Evolutionary conservation across 148 eudicot genomes (phyloP).

Genomic region (Drosera capensis): DNA sequence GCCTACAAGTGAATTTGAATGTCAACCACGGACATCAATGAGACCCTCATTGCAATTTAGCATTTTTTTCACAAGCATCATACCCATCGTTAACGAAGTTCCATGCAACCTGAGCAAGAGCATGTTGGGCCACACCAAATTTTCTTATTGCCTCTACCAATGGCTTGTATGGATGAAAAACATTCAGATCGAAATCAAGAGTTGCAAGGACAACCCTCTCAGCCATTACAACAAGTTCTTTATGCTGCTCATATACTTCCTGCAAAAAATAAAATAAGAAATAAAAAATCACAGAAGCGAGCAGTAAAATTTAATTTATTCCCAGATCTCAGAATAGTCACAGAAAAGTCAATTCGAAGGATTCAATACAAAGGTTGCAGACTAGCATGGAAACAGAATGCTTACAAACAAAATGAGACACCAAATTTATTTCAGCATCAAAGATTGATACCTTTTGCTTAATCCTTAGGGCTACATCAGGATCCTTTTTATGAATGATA

Average conservation of each 20-base stretch:
- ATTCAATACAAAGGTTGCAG: too few species aligned
- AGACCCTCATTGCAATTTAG: conserved; percentile 11
- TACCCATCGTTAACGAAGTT: conserved; percentile 99
- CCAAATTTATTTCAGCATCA: too few species aligned
- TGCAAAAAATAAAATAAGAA: conserved; percentile 17
- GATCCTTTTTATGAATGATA: conserved; percentile 50
- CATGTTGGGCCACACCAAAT: conserved; percentile 83
- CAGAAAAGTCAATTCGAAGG: too few species aligned
- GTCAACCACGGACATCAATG: conserved; percentile 13
- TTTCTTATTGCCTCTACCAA: conserved; percentile 87
- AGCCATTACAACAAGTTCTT: conserved; percentile 64
- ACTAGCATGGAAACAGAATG: too few species aligned
- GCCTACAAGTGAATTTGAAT: conserved; percentile 76
- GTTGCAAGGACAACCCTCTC: conserved; percentile 89
- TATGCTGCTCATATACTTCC: conserved; percentile 94
- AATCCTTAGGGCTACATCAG: conserved; percentile 50
- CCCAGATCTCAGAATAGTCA: too few species aligned
- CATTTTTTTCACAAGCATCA: conserved; percentile 14
- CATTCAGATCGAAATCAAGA: conserved; percentile 79
- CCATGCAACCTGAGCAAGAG: conserved; percentile 97
- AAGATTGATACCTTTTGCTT: conserved; percentile 59
- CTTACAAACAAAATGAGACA: too few species aligned
- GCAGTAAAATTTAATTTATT: background rate
- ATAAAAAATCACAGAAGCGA: background rate
- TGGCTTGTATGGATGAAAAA: conserved; percentile 83